A percentile compares a stretch with the other conserved stretches of the same genome.
phyloP scores from a whole-genome alignment of 2,329 filamentous ascomycete genomes.

The Aspergillus carbonarius region DNA sequence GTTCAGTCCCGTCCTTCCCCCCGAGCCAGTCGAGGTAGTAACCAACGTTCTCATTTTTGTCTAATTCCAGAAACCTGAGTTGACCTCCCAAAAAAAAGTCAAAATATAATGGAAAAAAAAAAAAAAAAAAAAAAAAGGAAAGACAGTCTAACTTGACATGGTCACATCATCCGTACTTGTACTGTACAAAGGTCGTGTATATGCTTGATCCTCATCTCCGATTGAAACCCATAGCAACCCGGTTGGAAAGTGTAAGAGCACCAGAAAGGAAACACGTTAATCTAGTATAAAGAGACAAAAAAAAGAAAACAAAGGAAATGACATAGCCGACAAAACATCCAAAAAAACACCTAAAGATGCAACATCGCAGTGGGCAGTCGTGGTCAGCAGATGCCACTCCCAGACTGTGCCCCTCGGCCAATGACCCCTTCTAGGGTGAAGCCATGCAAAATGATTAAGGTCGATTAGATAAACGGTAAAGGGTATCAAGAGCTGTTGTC shows the following conservation, averaged over 20 bases:
- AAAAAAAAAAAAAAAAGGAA: background rate
- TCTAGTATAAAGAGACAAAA: conserved; percentile 3
- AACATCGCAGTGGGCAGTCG: conserved; percentile 7
- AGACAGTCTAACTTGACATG: conserved; percentile 20
- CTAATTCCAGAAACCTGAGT: background rate
- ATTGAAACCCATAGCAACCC: background rate
- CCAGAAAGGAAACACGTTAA: conserved; percentile 4
- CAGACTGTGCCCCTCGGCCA: conserved; percentile 2
- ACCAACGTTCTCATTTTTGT: conserved; percentile 1
- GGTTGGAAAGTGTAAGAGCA: conserved; percentile 18
- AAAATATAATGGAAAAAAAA: background rate
- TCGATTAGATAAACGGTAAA: conserved; percentile 21
- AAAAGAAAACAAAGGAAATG: conserved; percentile 5
- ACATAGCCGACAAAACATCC: conserved; percentile 5
- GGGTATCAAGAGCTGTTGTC: conserved; percentile 33
- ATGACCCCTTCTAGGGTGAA: conserved; percentile 7
- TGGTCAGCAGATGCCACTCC: background rate
- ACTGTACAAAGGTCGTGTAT: conserved; percentile 20
- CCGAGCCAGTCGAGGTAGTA: too few species aligned
- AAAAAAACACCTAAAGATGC: conserved; percentile 21
- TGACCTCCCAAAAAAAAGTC: background rate
- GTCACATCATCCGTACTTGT: conserved; percentile 23
- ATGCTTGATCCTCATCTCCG: conserved; percentile 6
- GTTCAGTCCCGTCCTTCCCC: too few species aligned
- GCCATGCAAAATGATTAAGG: conserved; percentile 15